Base-by-base conservation (phyloP, 805 yeast genomes). In the Candida khao-thaluensis region DNA sequence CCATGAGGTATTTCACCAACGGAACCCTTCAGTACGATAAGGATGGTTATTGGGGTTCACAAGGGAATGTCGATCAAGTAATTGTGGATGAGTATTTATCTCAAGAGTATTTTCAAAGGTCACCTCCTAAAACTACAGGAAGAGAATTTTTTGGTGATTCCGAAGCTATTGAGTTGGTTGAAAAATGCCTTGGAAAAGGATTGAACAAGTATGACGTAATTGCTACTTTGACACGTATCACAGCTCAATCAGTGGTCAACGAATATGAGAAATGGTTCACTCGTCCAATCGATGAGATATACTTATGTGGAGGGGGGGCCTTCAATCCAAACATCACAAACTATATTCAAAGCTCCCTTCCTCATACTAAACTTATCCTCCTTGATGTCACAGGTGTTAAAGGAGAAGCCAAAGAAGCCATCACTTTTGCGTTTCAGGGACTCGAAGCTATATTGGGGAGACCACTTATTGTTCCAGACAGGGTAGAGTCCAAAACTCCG, bases 271-370 rank as follows among this genome's bases (percentile, higher is more conserved):
- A 41, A 27, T 50, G 43, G 41, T 28, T 45, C 7, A 42, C 45
- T 16, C 29, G 37, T 7, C 32, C 30, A n/a, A 48, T 53, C 8
- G 57, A 54, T 27, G 59, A 53, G 36, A 27, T 54, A 15, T 50
- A 39, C 28, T 17, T 53, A 26, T 53, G 57, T 34, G 59, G 59
- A 31, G 59, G 59, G 12, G 59, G 59, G 10, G 49, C 59, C n/a
- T 35, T 37, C 14, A 54, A 54, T 42, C 50, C 48, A 4, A 49
- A 51, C 30, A 52, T 54, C 26, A 43, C 44, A 5, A 38, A 44
- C 3, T 48, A 35, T 30, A 41, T 54, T 16, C 44, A 46, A 27
- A 28, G 31, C 17, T 18, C 26, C 8, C 48, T 48, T 34, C 58
- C 57, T 8, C 38, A 50, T 9, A 50, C 47, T 35, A 50, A 45